Evolutionary conservation across 163 green algal genomes (phyloP).

Genomic region (Scenedesmus sp.): DNA sequence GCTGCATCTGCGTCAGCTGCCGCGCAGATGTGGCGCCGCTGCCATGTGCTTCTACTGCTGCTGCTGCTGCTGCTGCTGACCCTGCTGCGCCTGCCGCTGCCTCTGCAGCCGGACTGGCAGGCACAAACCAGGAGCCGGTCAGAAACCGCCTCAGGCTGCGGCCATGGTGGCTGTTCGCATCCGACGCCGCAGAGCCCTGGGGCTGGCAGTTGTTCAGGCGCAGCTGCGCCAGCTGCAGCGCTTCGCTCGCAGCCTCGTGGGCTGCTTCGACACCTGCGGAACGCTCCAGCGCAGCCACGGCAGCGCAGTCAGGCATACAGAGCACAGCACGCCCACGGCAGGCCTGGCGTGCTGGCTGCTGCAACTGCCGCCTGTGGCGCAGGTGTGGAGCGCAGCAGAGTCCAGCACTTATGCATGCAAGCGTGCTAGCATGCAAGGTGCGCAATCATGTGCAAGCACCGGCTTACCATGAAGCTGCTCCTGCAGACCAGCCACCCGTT

Average conservation of each 20-base stretch:
- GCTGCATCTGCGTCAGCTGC: background rate
- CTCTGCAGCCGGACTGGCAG: background rate
- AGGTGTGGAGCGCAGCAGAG: too few species aligned
- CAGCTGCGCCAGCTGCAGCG: constrained; percentile 40
- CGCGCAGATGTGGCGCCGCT: background rate
- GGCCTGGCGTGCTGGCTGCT: background rate
- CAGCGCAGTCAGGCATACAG: too few species aligned
- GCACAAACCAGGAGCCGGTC: background rate
- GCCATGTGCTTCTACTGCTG: background rate
- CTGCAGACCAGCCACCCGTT: background rate
- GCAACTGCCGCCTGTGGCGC: too few species aligned
- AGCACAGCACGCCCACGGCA: background rate
- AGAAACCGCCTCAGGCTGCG: background rate
- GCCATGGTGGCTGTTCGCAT: background rate
- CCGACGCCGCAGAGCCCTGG: background rate
- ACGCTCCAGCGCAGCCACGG: background rate
- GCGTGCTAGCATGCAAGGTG: background rate
- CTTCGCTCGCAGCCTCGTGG: constrained; percentile 36
- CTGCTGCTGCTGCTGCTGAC: constrained; percentile 16
- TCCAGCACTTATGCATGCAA: background rate
- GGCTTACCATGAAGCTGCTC: constrained; percentile 33
- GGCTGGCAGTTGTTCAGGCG: constrained; percentile 39
- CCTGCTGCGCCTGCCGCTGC: background rate
- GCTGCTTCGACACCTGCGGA: background rate
- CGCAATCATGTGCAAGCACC: background rate